These are phyloP conservation scores for Vitis hybrid DNA, from an alignment of 177 flowering plant species.

Conservation along the genomic window DNA sequence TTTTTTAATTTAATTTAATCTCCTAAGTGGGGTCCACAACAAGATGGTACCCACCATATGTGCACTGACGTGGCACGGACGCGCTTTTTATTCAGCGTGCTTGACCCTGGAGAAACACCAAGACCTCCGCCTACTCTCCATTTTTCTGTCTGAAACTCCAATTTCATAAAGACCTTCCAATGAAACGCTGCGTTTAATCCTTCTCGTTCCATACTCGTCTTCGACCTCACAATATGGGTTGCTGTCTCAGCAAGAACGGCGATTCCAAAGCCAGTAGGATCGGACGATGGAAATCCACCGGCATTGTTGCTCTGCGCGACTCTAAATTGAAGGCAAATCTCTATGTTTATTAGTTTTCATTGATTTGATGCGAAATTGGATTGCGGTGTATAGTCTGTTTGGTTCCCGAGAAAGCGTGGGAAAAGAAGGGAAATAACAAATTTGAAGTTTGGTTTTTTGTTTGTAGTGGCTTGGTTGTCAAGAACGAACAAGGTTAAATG, in stretches of 20 bases:
- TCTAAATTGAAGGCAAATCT: constrained; percentile 69
- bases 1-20: no score
- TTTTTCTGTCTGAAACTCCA: not conserved
- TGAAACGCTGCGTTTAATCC: not conserved
- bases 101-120: no score
- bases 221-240: constrained; percentile 44
- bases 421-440: no score
- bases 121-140: no score
- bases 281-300: constrained; percentile 86
- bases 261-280: constrained; percentile 58
- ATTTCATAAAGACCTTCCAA: not conserved
- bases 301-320: constrained; percentile 88
- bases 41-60: no score
- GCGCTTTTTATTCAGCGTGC: no score
- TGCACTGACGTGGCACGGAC: no score
- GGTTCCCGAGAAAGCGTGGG: no score
- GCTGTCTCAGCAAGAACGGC: constrained; percentile 46
- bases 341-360: not conserved
- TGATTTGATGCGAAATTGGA: not conserved
- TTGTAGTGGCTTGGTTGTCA: no score
- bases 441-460: no score
- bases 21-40: no score
- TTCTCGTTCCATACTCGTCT: not conserved
- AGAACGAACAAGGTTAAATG: no score
- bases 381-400: not conserved